Base-by-base conservation (phyloP, 1,284 basidiomycete genomes). In the Cutaneotrichosporon cyanovorans region DNA sequence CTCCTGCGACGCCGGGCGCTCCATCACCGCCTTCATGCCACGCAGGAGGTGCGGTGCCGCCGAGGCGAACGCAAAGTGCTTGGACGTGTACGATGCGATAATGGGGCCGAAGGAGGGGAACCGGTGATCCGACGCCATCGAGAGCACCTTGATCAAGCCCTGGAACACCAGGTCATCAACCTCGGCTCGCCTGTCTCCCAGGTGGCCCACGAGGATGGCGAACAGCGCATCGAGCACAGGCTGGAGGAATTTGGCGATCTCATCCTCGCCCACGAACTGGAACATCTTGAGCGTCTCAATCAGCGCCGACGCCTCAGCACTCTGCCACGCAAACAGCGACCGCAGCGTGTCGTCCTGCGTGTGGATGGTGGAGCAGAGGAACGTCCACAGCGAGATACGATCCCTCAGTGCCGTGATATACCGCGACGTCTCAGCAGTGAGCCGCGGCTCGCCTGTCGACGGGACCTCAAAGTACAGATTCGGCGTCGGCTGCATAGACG, bases 31-130 rank as follows among this genome's bases (percentile, higher is more conserved):
- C 62, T 87, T 85, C 85, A 96, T 87, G 5, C 88, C 87, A 50
- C 80, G 80, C 33, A 92, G 79, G 59, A 95, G 83, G 61, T 84
- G 86, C 15, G 83, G 82, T 0, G 85, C 82, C 0, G 87, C 87
- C 4, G 81, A 73, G 2, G 84, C 78, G 58, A 80, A 87, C 50
- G 74, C 80, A 75, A 95, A 97, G 65, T 95, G 88, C 49, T 83
- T 77, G 60, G 88, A 83, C 60, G 96, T 90, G 69, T 97, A 98
- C 16, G 91, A 81, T 59, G 95, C 88, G 42, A 98, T 74, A 4
- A 93, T 90, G 1, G 88, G 84, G 56, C 87, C 83, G 75, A 97
- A 97, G 66, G 95, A 89, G 68, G 83, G 87, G 77, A 96, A 95
- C n/a, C 91, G 80, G 21, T 92, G 81, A 70, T 97, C 92, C 60